Evolutionary conservation across 345 rosid species (phyloP).

Genomic region (Theobroma cacao): DNA sequence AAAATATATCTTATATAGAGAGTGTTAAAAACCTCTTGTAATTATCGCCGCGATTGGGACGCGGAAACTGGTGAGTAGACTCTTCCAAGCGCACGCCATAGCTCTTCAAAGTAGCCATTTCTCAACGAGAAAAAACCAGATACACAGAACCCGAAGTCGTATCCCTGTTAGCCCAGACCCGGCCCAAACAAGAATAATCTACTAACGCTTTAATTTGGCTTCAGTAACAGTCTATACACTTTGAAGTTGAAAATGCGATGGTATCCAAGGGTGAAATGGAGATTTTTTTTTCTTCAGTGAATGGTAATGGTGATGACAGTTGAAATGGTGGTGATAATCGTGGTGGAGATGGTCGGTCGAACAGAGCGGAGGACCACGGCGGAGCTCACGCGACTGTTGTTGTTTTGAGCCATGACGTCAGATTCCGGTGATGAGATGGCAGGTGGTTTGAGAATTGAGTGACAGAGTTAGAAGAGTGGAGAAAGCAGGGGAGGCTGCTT

Average conservation of each 20-base stretch:
- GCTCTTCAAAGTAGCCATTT: conserved; percentile 46
- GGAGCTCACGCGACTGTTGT: conserved; percentile 1
- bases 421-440: background rate
- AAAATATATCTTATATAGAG: background rate
- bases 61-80: conserved; percentile 29
- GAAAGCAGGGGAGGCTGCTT: conserved; percentile 1
- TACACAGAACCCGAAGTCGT: background rate
- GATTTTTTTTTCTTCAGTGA: background rate
- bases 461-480: background rate
- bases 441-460: background rate
- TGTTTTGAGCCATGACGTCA: conserved; percentile 11
- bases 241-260: background rate
- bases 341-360: conserved; percentile 1
- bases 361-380: background rate
- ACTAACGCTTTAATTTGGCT: background rate
- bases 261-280: background rate
- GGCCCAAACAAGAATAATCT: background rate
- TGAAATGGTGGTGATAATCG: conserved; percentile 15
- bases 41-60: conserved; percentile 25
- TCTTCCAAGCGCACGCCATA: conserved; percentile 39
- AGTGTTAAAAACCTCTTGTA: conserved; percentile 39
- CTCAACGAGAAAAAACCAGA: background rate
- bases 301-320: conserved; percentile 19
- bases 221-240: background rate
- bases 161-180: background rate